Evolutionary conservation across 306 rosid species (phyloP).

Genomic region (Crataegus laevigata): DNA sequence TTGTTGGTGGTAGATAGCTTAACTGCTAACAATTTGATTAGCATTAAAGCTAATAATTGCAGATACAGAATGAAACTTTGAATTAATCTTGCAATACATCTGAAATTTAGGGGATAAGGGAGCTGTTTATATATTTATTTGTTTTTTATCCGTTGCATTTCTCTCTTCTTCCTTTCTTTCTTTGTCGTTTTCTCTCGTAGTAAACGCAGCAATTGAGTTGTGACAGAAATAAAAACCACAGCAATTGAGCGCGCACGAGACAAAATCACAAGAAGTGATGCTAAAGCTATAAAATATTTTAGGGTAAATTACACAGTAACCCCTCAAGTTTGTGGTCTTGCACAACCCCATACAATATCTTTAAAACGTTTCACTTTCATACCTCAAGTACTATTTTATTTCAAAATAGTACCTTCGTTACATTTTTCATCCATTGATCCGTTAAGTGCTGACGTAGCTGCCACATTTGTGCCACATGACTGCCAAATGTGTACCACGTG

Average conservation of each 20-base stretch:
- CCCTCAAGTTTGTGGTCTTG: too few species aligned
- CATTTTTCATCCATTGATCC: too few species aligned
- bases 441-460: too few species aligned
- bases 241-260: neutral
- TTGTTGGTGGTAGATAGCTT: constrained; percentile 72
- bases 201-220: too few species aligned
- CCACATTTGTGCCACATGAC: too few species aligned
- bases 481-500: too few species aligned
- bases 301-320: too few species aligned
- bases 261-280: neutral
- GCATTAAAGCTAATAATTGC: constrained; percentile 80
- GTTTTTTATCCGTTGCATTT: neutral
- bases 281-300: neutral
- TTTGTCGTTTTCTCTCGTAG: neutral
- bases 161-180: neutral
- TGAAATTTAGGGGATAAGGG: neutral
- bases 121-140: neutral
- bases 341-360: too few species aligned
- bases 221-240: neutral
- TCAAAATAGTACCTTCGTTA: too few species aligned
- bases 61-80: constrained; percentile 51
- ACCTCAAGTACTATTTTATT: too few species aligned
- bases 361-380: too few species aligned
- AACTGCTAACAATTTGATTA: constrained; percentile 53
- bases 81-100: neutral